phyloP scores from a whole-genome alignment of 768 basidiomycete genomes.

The Phylloporus sp. region DNA sequence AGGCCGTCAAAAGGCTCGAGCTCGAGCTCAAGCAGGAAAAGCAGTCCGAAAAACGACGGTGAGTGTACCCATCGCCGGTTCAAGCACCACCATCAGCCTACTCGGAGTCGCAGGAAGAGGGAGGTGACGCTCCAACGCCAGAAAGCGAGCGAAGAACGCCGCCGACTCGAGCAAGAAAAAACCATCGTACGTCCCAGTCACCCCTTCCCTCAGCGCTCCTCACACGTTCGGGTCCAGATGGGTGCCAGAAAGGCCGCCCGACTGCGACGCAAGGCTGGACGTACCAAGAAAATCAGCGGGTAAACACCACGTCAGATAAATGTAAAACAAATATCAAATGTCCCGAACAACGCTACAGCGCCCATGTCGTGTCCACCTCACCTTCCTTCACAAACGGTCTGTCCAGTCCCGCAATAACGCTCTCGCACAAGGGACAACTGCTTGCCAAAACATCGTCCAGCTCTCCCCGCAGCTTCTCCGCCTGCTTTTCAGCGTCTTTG shows the following conservation, averaged over 20 bases:
- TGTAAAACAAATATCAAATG: constrained; percentile 9
- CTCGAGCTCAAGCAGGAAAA: constrained; percentile 74
- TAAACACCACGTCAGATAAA: constrained; percentile 32
- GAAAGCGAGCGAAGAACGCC: constrained; percentile 67
- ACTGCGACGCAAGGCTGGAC: constrained; percentile 64
- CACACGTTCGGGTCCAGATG: constrained; percentile 49
- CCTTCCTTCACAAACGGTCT: constrained; percentile 79
- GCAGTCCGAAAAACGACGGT: constrained; percentile 60
- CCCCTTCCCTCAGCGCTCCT: not conserved
- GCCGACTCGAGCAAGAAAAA: constrained; percentile 43
- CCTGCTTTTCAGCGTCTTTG: constrained; percentile 52
- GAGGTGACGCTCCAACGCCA: constrained; percentile 68
- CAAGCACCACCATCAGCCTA: too few species aligned
- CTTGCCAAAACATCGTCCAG: constrained; percentile 86
- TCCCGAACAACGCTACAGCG: constrained; percentile 42
- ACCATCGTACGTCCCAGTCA: constrained; percentile 17
- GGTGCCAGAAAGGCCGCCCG: constrained; percentile 74
- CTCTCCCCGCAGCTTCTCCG: constrained; percentile 73
- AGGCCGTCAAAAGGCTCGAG: constrained; percentile 70
- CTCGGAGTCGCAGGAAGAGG: constrained; percentile 49
- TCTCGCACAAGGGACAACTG: constrained; percentile 91
- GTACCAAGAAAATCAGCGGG: constrained; percentile 77
- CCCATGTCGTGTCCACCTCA: constrained; percentile 76
- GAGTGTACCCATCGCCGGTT: constrained; percentile 11
- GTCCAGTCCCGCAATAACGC: constrained; percentile 79